Conservation (phyloP, 352 stramenopile species). For the Globisporangium nodosum region DNA sequence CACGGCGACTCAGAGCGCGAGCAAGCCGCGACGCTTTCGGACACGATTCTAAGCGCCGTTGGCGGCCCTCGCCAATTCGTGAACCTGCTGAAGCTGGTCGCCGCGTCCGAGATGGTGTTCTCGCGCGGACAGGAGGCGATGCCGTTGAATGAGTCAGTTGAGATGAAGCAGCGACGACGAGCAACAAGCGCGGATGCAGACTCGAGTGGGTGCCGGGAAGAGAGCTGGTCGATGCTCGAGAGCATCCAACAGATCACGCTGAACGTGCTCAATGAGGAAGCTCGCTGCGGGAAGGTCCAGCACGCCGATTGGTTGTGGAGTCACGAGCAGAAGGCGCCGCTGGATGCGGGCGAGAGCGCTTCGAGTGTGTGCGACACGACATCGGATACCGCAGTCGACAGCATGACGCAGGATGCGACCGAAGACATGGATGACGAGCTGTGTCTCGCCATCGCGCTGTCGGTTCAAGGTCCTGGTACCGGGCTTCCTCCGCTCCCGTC, state of each 20-base stretch:
- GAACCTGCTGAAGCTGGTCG: slow-evolving; percentile 77
- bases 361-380: background rate
- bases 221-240: slow-evolving; percentile 39
- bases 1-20: background rate
- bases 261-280: slow-evolving; percentile 55
- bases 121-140: slow-evolving; percentile 7
- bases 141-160: background rate
- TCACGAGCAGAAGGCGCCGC: background rate
- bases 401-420: background rate
- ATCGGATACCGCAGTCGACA: background rate
- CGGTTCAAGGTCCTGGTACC: slow-evolving; percentile 5
- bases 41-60: slow-evolving; percentile 41
- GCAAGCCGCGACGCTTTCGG: slow-evolving; percentile 17
- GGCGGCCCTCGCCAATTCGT: slow-evolving; percentile 73
- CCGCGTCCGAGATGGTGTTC: slow-evolving; percentile 72
- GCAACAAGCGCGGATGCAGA: background rate
- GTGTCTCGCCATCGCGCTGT: slow-evolving; percentile 11
- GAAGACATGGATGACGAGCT: slow-evolving; percentile 16
- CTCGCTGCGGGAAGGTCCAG: slow-evolving; percentile 24
- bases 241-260: slow-evolving; percentile 48
- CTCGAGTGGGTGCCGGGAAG: slow-evolving; percentile 4
- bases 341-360: too few species aligned
- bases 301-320: slow-evolving; percentile 13
- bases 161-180: background rate
- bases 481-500: background rate